Conservation (phyloP, 495 filamentous ascomycete genomes). For the Penicillium maclennaniae region DNA sequence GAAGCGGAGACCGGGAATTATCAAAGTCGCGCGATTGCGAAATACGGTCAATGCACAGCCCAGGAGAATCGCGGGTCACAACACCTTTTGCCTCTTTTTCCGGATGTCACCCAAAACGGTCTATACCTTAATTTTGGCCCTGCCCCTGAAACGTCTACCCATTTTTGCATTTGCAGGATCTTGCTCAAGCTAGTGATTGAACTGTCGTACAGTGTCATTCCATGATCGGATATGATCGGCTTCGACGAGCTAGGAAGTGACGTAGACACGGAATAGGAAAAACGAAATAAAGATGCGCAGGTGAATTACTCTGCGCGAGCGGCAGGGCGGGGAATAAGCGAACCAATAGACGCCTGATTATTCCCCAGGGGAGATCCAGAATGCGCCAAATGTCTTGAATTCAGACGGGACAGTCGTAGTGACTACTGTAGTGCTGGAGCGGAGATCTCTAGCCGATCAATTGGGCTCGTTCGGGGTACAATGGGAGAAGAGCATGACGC, state of each 20-base stretch:
- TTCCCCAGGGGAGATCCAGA: not conserved
- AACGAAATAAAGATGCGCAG: not conserved
- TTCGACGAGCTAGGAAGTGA: not conserved
- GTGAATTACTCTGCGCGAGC: not conserved
- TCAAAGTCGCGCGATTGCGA: not conserved
- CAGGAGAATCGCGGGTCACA: not conserved
- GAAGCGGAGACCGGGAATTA: not conserved
- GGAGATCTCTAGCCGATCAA: not conserved
- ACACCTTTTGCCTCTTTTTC: not conserved
- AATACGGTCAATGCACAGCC: not conserved
- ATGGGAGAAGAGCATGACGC: not conserved
- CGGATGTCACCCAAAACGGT: not conserved
- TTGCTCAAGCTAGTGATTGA: not conserved
- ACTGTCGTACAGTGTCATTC: not conserved
- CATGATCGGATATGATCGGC: not conserved
- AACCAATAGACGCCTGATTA: not conserved
- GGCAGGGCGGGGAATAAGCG: not conserved
- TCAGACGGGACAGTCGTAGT: not conserved
- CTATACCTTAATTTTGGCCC: not conserved
- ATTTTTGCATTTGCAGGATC: not conserved
- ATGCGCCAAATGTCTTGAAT: not conserved
- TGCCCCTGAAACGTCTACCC: not conserved
- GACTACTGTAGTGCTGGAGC: not conserved
- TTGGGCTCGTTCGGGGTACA: not conserved
- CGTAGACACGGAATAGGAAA: not conserved